Percentiles rank a stretch among this genome's conserved stretches.
phyloP scores from a whole-genome alignment of 1,284 basidiomycete species.

The Marasmius fiardii region DNA sequence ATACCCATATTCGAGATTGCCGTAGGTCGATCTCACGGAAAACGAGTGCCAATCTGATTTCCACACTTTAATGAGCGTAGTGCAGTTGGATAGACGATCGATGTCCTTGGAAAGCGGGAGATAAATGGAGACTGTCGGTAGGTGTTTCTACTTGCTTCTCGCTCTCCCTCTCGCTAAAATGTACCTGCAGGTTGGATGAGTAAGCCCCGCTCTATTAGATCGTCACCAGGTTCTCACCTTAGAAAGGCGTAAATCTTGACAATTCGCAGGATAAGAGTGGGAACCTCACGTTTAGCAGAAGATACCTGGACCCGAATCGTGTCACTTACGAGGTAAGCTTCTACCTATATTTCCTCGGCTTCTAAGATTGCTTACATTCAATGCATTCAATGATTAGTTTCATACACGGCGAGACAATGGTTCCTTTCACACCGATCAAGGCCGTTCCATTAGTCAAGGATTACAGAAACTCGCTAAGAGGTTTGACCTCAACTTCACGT shows the following conservation, averaged over 20 bases:
- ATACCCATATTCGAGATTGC: constrained; percentile 80
- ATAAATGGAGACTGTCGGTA: constrained; percentile 68
- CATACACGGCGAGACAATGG: constrained; percentile 43
- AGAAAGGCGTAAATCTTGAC: constrained; percentile 50
- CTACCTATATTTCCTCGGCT: neutral
- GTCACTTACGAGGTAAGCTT: constrained; percentile 69
- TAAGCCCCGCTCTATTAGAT: no score
- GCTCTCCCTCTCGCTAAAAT: no score
- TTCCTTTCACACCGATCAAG: constrained; percentile 56
- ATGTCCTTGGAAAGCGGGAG: constrained; percentile 79
- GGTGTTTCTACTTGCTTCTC: no score
- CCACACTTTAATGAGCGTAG: neutral
- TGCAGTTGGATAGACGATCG: constrained; percentile 34
- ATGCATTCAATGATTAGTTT: constrained; percentile 38
- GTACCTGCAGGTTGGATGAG: no score
- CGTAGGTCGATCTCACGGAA: constrained; percentile 30
- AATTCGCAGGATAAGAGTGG: constrained; percentile 25
- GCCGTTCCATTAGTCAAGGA: constrained; percentile 51
- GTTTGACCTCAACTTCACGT: constrained; percentile 53
- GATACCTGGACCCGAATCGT: constrained; percentile 74
- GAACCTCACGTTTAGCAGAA: constrained; percentile 57
- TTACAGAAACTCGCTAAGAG: constrained; percentile 45
- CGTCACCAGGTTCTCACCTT: neutral
- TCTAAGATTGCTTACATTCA: no score
- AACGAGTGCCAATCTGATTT: neutral